Percentiles rank a stretch among this genome's conserved stretches.
These are phyloP conservation scores for Phytophthora fragariae DNA, from an alignment of 352 stramenopile genomes.

Conservation along the genomic window DNA sequence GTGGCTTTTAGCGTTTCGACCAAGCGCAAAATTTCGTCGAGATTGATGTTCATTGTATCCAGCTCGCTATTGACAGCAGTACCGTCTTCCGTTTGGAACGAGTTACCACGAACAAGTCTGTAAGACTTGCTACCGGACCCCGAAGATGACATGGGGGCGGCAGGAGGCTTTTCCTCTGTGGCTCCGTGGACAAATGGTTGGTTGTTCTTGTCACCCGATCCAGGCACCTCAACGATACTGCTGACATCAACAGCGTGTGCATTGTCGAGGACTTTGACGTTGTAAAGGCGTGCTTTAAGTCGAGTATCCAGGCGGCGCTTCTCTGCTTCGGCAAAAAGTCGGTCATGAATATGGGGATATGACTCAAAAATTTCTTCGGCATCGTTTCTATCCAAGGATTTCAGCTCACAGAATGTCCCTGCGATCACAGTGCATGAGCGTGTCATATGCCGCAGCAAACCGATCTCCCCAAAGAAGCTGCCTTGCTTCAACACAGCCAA, in stretches of 20 bases:
- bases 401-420: constrained; percentile 70
- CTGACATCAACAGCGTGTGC: constrained; percentile 64
- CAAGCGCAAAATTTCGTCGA: constrained; percentile 54
- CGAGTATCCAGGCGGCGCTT: constrained; percentile 61
- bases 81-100: constrained; percentile 54
- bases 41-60: constrained; percentile 54
- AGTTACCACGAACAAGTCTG: constrained; percentile 45
- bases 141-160: constrained; percentile 18
- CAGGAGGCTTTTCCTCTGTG: constrained; percentile 17
- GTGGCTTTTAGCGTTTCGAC: constrained; percentile 47
- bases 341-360: constrained; percentile 67
- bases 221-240: constrained; percentile 52
- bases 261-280: constrained; percentile 77
- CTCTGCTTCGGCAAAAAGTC: constrained; percentile 62
- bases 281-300: constrained; percentile 54
- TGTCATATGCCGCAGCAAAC: constrained; percentile 62
- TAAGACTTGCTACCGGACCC: constrained; percentile 21
- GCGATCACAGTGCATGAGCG: constrained; percentile 64
- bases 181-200: constrained; percentile 52
- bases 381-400: constrained; percentile 54
- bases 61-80: constrained; percentile 53
- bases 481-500: constrained; percentile 67
- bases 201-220: constrained; percentile 33
- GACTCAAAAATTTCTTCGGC: constrained; percentile 67
- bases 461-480: constrained; percentile 74